These are phyloP conservation scores for Ecytonucleospora hepatopenaei DNA, from an alignment of 371 early-diverging fungal genomes.

Conservation along the genomic window DNA sequence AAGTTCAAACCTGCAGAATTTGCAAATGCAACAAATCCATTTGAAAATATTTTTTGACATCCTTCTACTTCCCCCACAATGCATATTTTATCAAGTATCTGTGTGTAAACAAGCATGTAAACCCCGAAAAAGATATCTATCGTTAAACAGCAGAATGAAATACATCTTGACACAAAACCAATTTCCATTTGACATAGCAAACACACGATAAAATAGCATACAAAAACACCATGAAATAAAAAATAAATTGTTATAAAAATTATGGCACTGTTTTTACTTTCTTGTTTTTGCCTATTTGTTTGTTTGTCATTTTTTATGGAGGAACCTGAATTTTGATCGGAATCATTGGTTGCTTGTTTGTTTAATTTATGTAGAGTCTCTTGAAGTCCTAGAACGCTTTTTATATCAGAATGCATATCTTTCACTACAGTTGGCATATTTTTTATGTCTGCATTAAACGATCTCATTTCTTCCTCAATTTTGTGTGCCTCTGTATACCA, in stretches of 20 bases:
- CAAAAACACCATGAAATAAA: not conserved
- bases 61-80: conserved; percentile 19
- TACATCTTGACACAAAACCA: not conserved
- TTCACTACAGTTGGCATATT: not conserved
- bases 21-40: conserved; percentile 8
- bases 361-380: not conserved
- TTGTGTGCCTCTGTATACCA: not conserved
- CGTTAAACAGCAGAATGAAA: not conserved
- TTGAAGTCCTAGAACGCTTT: not conserved
- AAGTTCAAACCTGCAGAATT: not conserved
- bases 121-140: conserved; percentile 8
- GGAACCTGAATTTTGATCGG: not conserved
- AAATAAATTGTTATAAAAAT: not conserved
- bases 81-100: conserved; percentile 36
- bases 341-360: not conserved
- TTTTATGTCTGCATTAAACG: conserved; percentile 4
- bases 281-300: not conserved
- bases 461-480: conserved; percentile 4
- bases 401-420: not conserved
- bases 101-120: conserved; percentile 16
- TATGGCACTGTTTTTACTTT: not conserved
- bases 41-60: conserved; percentile 13
- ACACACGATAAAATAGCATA: not conserved
- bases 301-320: not conserved
- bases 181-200: not conserved